These are phyloP conservation scores for Botryotinia globosa DNA, from an alignment of 2,329 filamentous ascomycete genomes.

Conservation along the genomic window DNA sequence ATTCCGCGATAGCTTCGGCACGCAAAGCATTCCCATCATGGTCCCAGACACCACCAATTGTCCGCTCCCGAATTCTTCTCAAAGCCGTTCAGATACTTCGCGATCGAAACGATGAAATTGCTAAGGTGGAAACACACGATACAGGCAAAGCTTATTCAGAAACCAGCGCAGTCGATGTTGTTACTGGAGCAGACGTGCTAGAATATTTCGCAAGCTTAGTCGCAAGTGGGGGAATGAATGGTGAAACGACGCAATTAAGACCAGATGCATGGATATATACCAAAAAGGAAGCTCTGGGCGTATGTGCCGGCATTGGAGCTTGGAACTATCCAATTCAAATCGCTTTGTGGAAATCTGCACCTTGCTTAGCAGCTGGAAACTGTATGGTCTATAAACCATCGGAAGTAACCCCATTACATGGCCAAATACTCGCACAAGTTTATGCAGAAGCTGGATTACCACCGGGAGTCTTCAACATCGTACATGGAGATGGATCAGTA, in stretches of 20 bases:
- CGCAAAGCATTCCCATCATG: constrained; percentile 69
- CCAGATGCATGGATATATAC: constrained; percentile 80
- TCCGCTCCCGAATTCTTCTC: constrained; percentile 74
- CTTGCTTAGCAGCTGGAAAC: constrained; percentile 81
- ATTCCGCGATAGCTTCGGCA: constrained; percentile 70
- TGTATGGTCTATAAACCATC: constrained; percentile 91
- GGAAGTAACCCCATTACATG: constrained; percentile 84
- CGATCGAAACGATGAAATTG: constrained; percentile 74
- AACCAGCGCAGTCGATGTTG: constrained; percentile 78
- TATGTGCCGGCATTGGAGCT: constrained; percentile 82
- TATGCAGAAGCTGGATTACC: constrained; percentile 78
- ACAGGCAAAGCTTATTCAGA: constrained; percentile 85
- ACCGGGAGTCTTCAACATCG: constrained; percentile 80
- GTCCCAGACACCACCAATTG: constrained; percentile 71
- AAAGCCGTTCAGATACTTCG: constrained; percentile 72
- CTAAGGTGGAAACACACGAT: constrained; percentile 75
- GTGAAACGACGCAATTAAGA: constrained; percentile 72
- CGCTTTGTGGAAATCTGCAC: constrained; percentile 83
- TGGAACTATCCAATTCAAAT: constrained; percentile 95
- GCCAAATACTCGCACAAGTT: constrained; percentile 69
- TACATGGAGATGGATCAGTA: constrained; percentile 76
- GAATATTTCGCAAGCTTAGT: constrained; percentile 84
- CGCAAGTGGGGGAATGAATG: constrained; percentile 74
- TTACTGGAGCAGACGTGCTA: constrained; percentile 79
- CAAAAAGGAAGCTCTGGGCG: constrained; percentile 75